phyloP scores from a whole-genome alignment of 2,329 filamentous ascomycete species.

The Fusarium pininemorale region DNA sequence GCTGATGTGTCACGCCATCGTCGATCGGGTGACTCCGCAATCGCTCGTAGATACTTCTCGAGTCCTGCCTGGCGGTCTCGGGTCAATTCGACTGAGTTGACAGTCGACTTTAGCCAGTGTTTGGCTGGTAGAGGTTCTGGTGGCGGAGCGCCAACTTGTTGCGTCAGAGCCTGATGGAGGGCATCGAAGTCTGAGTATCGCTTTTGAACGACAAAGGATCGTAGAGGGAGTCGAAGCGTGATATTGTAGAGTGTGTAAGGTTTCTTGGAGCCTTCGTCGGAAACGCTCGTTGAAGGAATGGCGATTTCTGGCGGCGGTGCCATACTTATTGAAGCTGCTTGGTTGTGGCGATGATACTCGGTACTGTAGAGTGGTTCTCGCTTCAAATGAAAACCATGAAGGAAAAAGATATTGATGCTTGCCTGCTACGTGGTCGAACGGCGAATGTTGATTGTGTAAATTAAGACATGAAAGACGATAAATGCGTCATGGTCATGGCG shows the following conservation, averaged over 20 bases:
- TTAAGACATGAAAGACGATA: slow-evolving; percentile 19
- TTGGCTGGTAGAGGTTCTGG: slow-evolving; percentile 76
- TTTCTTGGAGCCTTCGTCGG: slow-evolving; percentile 63
- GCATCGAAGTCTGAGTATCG: slow-evolving; percentile 82
- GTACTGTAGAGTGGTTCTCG: neutral
- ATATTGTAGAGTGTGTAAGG: slow-evolving; percentile 83
- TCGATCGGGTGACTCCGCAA: slow-evolving; percentile 77
- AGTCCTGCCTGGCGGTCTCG: slow-evolving; percentile 74
- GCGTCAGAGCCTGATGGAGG: slow-evolving; percentile 70
- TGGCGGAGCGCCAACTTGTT: slow-evolving; percentile 69
- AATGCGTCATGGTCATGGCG: slow-evolving; percentile 34
- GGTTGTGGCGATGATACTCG: neutral
- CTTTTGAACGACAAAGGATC: slow-evolving; percentile 79
- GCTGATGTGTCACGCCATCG: slow-evolving; percentile 78
- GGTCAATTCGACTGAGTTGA: slow-evolving; percentile 74
- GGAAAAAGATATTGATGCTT: neutral
- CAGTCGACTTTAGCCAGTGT: slow-evolving; percentile 79
- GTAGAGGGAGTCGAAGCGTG: slow-evolving; percentile 77
- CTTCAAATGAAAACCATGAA: neutral
- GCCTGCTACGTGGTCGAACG: neutral
- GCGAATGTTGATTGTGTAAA: neutral
- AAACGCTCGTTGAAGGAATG: slow-evolving; percentile 71
- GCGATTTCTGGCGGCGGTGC: slow-evolving; percentile 73
- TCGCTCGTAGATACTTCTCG: slow-evolving; percentile 75
- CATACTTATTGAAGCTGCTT: slow-evolving; percentile 54